A percentile compares a stretch with the other conserved stretches of the same genome.
Conservation (phyloP, 1,284 basidiomycete genomes). For the Trichosporon inkin region DNA sequence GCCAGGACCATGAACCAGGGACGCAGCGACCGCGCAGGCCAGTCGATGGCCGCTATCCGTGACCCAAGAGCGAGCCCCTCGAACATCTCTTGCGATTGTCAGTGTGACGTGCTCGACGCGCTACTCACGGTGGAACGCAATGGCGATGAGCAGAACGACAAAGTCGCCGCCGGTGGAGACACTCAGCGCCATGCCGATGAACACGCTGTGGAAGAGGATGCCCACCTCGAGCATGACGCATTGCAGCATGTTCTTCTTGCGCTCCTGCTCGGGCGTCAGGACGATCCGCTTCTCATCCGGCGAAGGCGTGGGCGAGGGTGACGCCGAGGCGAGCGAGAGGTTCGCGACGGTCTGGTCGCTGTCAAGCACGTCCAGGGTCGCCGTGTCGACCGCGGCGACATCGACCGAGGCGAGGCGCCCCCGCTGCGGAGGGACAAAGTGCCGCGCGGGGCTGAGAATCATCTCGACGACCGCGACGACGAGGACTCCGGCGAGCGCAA, state of each 20-base stretch:
- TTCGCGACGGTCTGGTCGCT: background rate
- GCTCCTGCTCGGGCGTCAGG: slow-evolving; percentile 5
- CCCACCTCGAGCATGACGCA: slow-evolving; percentile 47
- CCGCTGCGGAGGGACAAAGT: slow-evolving; percentile 3
- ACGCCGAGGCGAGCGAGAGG: background rate
- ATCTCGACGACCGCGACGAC: slow-evolving; percentile 1
- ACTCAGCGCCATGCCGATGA: slow-evolving; percentile 39
- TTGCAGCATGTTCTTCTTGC: slow-evolving; percentile 9
- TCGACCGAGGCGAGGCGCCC: background rate
- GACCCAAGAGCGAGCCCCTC: slow-evolving; percentile 34
- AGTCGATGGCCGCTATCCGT: slow-evolving; percentile 26
- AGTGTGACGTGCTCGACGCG: no score
- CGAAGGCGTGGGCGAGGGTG: no score
- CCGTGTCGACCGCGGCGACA: background rate
- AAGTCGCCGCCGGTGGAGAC: slow-evolving; percentile 48
- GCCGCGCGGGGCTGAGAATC: background rate
- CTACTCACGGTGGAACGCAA: slow-evolving; percentile 56
- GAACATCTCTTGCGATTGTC: slow-evolving; percentile 23
- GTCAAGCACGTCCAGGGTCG: background rate
- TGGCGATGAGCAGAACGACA: slow-evolving; percentile 52
- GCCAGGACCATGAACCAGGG: slow-evolving; percentile 14
- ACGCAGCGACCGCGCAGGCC: slow-evolving; percentile 12
- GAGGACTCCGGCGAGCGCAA: slow-evolving; percentile 4
- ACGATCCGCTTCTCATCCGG: background rate
- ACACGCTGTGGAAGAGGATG: slow-evolving; percentile 18